Evolutionary conservation across 208 protist species (phyloP), one percentile per base, ranked within the genome.

Genomic region (Leishmania tarentolae): DNA sequence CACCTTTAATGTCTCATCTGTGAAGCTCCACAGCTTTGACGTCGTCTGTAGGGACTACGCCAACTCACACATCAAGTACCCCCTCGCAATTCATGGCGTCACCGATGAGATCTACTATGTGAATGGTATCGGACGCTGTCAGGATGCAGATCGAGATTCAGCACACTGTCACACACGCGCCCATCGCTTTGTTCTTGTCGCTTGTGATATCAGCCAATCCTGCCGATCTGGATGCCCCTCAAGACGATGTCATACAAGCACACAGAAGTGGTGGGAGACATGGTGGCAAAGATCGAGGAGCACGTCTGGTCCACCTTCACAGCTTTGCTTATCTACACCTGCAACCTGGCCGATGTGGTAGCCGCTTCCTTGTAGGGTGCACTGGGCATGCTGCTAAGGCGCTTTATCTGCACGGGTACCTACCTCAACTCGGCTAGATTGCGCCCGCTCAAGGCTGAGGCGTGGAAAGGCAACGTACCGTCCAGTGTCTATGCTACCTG

Each of bases 321-420:
- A 13, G 83, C 83, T 17, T 81, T 93, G 28, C 75, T 90, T 21
- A 50, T 91, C 44, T 85, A 83, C 82, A 93, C 90, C 76, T 88
- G 76, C 15, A 91, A 88, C 82, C 83, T 83, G 42, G 90, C 82
- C 2, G 84, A 90, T 50, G 84, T 90, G 28, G 72, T 90, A 40
- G 86, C 83, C 1, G 81, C 84, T 17, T 89, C 86, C 86, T 70
- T 90, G 73, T 81, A 90, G 79, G 72, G 75, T 46, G 88, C 84
- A 17, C 82, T 90, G 37, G 24, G 74, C 53, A 72, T 92, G 47
- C 84, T 84, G 37, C 79, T 84, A 46, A 76, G 86, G 61, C 86
- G 82, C 17, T 87, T 92, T 17, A 88, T 92, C 52, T 87, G 81
- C 82, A 88, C 86, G 19, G 88, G 86, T 74, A 88, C 86, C 68